Evolutionary conservation across 495 filamentous ascomycete species (phyloP).

Genomic region (Aspergillus sclerotioniger): DNA sequence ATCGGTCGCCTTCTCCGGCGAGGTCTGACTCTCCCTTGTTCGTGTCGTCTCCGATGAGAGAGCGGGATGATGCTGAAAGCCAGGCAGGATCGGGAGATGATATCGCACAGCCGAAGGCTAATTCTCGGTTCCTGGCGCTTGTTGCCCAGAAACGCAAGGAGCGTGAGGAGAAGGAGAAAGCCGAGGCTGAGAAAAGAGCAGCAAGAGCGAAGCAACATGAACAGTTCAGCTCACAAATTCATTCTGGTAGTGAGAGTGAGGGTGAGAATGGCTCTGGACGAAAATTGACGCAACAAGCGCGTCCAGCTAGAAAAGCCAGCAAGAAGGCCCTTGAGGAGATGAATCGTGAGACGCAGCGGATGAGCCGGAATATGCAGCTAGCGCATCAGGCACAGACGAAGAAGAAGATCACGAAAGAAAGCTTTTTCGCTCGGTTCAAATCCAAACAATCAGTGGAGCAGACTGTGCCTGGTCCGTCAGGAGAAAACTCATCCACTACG

Average conservation of each 20-base stretch:
- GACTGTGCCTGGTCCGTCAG: slow-evolving; percentile 17
- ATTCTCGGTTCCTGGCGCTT: slow-evolving; percentile 62
- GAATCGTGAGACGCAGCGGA: slow-evolving; percentile 85
- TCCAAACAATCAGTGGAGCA: slow-evolving; percentile 49
- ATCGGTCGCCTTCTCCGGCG: slow-evolving; percentile 19
- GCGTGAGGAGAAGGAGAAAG: slow-evolving; percentile 61
- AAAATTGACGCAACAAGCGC: slow-evolving; percentile 62
- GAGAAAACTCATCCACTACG: slow-evolving; percentile 37
- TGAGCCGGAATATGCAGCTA: slow-evolving; percentile 85
- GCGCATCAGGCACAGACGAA: slow-evolving; percentile 86
- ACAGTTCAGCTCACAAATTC: slow-evolving; percentile 36
- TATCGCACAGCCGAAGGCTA: slow-evolving; percentile 48
- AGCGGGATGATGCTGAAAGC: slow-evolving; percentile 8
- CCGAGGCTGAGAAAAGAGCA: slow-evolving; percentile 54
- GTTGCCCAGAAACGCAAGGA: slow-evolving; percentile 70
- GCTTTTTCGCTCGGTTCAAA: slow-evolving; percentile 82
- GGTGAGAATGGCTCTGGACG: slow-evolving; percentile 56
- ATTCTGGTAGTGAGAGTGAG: slow-evolving; percentile 41
- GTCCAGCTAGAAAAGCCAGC: slow-evolving; percentile 80
- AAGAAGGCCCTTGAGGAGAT: slow-evolving; percentile 98
- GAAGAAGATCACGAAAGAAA: slow-evolving; percentile 85
- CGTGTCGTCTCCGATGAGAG: slow-evolving; percentile 31
- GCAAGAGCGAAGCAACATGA: slow-evolving; percentile 35
- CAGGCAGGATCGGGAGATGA: slow-evolving; percentile 33
- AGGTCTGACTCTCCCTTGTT: slow-evolving; percentile 43